Base-by-base conservation (phyloP, 768 basidiomycete genomes). In the Tremella yokohamensis region DNA sequence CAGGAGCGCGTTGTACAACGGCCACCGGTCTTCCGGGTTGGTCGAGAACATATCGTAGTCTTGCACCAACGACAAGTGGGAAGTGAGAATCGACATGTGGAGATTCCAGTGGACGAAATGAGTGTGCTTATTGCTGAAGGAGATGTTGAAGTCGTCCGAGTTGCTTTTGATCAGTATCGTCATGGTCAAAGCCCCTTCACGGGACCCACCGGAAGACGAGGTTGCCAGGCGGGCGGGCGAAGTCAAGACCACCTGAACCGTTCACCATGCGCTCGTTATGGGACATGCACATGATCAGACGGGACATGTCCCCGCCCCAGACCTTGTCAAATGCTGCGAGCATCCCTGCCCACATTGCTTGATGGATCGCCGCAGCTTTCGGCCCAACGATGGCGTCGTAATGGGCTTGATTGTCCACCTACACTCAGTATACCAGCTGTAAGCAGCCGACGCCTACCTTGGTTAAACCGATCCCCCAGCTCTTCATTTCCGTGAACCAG, bases 41-140 rank as follows among this genome's bases (percentile, higher is more conserved):
- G 67, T 55, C n/a, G 68, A 61, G 54, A 72, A 70, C 70, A 72
- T 72, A 59, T 72, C 70, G 40, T 64, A 65, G 54, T 72, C 68
- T 11, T 60, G 66, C 11, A 61, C 49, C 26, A 70, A 52, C 15
- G 57, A 57, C 11, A 72, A 61, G 20, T 72, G 63, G 15, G 54
- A 53, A 18, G 65, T 69, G 37, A 72, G 68, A 29, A 70, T 62
- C 3, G 65, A n/a, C 13, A 39, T 52, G 54, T 68, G 62, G 24
- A 64, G 19, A 56, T 69, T 69, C 45, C 45, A 52, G 50, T 65
- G 38, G 39, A 66, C 51, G 39, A 65, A 62, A 25, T 63, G 57
- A 19, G 54, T 38, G 52, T 72, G 68, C 15, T 49, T 34, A 39
- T 63, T 56, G 6, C 47, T 11, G 50, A 58, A 65, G 0, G 50